Evolutionary conservation across 164 flowering plant genomes (phyloP).

Genomic region (Malania oleifera): DNA sequence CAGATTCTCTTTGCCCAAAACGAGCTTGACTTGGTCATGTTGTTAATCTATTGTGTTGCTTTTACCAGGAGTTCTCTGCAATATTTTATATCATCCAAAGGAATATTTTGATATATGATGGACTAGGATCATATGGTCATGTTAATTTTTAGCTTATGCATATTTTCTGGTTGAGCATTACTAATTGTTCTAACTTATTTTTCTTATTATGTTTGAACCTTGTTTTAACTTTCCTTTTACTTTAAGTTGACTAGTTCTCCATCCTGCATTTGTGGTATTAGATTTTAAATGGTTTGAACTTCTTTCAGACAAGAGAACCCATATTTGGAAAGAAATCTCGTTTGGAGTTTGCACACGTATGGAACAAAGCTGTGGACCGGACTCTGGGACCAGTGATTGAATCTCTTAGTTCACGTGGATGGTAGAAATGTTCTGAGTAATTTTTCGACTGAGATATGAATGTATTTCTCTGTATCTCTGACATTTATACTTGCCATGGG

Average conservation of each 20-base stretch:
- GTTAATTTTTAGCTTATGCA: too few relatives aligned
- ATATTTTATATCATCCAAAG: too few relatives aligned
- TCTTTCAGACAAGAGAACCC: conserved; percentile 41
- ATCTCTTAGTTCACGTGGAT: conserved; percentile 64
- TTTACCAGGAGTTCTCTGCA: too few relatives aligned
- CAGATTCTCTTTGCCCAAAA: too few relatives aligned
- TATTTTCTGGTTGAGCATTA: too few relatives aligned
- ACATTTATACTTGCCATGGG: not conserved
- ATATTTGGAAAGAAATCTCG: conserved; percentile 32
- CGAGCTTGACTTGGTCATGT: too few relatives aligned
- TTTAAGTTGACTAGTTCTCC: not conserved
- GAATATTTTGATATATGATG: too few relatives aligned
- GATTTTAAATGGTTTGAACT: conserved; percentile 1
- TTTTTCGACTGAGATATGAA: not conserved
- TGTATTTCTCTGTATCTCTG: not conserved
- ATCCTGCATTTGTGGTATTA: not conserved
- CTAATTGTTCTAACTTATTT: too few relatives aligned
- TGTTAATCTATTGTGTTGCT: too few relatives aligned
- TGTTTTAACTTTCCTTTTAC: not conserved
- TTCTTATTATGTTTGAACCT: too few relatives aligned
- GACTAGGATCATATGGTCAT: too few relatives aligned
- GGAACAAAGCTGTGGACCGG: conserved; percentile 75
- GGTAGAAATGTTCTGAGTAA: conserved; percentile 35
- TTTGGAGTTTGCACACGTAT: conserved; percentile 39
- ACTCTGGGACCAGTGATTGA: conserved; percentile 57